Percentiles rank a stretch among this genome's conserved stretches.
Conservation (phyloP, 192 early-diverging fungal species). For the Backusella macrospora region DNA sequence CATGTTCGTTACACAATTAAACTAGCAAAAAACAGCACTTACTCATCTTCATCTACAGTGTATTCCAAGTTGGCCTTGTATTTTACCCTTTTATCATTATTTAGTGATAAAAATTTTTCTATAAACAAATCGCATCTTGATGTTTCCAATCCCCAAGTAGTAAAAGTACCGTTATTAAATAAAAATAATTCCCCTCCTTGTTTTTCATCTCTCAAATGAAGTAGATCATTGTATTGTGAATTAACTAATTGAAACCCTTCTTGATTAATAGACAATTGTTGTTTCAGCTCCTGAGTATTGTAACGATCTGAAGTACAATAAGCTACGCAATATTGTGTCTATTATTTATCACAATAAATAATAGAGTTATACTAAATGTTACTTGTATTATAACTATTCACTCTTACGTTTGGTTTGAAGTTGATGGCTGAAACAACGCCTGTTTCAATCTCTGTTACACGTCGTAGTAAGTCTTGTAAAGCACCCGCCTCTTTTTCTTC, state of each 20-base stretch:
- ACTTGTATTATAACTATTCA: neutral
- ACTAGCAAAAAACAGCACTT: neutral
- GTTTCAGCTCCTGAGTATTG: neutral
- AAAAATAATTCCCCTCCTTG: neutral
- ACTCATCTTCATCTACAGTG: slow-evolving; percentile 15
- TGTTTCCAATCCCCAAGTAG: neutral
- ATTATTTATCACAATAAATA: neutral
- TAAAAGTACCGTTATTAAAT: neutral
- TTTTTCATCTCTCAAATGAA: neutral
- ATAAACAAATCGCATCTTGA: neutral
- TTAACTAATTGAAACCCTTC: neutral
- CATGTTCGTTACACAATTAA: neutral
- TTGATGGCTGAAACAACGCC: neutral
- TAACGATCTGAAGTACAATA: neutral
- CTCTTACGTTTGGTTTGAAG: slow-evolving; percentile 2
- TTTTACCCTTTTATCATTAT: neutral
- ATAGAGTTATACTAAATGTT: neutral
- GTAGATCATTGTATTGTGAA: slow-evolving; percentile 2
- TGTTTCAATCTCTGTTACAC: neutral
- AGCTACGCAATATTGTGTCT: neutral
- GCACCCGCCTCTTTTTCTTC: slow-evolving; percentile 1
- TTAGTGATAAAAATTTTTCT: neutral
- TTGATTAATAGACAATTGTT: neutral
- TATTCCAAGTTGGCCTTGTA: neutral
- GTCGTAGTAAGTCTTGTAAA: slow-evolving; percentile 1